These are phyloP conservation scores for Aspergillus caelatus DNA, from an alignment of 2,329 filamentous ascomycete genomes.

Conservation along the genomic window DNA sequence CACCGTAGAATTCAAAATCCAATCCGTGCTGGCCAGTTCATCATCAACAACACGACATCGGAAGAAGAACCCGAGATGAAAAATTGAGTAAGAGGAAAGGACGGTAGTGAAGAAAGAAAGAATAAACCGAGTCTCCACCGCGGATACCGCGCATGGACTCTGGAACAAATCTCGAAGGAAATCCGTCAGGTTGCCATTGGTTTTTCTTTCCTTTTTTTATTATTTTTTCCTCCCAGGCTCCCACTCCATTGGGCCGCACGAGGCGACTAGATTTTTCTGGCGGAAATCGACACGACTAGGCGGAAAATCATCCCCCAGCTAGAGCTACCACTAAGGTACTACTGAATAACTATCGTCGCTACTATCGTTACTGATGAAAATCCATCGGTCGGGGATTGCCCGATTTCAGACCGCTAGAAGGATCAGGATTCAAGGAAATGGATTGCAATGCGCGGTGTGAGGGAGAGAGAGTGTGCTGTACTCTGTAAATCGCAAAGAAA, in stretches of 20 bases:
- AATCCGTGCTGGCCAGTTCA: neutral
- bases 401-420: neutral
- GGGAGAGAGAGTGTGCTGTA: neutral
- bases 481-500: neutral
- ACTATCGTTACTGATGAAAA: neutral
- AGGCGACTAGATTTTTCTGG: neutral
- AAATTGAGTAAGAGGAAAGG: neutral
- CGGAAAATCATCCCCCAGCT: neutral
- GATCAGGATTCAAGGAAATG: neutral
- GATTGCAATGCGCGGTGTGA: neutral
- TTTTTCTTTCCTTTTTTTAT: neutral
- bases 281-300: neutral
- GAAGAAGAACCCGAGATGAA: neutral
- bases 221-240: conserved; percentile 1
- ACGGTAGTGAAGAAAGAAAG: conserved; percentile 8
- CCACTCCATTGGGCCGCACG: neutral
- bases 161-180: conserved; percentile 3
- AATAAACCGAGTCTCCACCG: conserved; percentile 21
- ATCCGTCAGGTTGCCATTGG: neutral
- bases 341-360: neutral
- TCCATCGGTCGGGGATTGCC: neutral
- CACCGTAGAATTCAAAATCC: neutral
- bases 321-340: neutral
- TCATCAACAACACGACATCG: neutral
- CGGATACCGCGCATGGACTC: conserved; percentile 19